phyloP scores from a whole-genome alignment of 176 grass and related monocot genomes.

The Juncus inflexus region DNA sequence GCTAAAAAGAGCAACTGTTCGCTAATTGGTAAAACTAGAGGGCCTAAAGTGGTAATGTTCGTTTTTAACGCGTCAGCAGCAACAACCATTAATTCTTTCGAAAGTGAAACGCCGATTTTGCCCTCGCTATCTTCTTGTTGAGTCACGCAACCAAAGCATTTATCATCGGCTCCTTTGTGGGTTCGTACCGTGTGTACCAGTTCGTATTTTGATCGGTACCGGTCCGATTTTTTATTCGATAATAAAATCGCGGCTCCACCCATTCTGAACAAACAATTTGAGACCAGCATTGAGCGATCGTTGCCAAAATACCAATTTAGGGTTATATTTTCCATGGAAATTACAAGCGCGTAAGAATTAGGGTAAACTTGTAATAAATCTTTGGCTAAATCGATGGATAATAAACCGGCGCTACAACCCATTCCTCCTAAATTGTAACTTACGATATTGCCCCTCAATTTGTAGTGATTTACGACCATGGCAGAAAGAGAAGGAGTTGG shows the following conservation, averaged over 20 bases:
- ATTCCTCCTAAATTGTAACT: slow-evolving; percentile 89
- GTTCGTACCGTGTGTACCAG: slow-evolving; percentile 73
- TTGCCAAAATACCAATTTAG: slow-evolving; percentile 96
- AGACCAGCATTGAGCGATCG: slow-evolving; percentile 78
- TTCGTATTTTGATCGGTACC: slow-evolving; percentile 63
- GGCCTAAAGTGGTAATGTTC: slow-evolving; percentile 89
- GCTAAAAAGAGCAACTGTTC: slow-evolving; percentile 72
- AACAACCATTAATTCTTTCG: slow-evolving; percentile 87
- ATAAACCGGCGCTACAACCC: slow-evolving; percentile 76
- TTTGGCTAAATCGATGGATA: slow-evolving; percentile 69
- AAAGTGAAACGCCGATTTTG: slow-evolving; percentile 64
- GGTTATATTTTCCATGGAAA: slow-evolving; percentile 95
- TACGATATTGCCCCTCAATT: slow-evolving; percentile 63
- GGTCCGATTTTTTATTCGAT: slow-evolving; percentile 50
- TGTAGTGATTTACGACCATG: slow-evolving; percentile 93
- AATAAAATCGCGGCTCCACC: slow-evolving; percentile 79
- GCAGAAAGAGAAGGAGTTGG: slow-evolving; percentile 83
- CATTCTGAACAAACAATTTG: slow-evolving; percentile 89
- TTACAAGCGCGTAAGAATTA: slow-evolving; percentile 62
- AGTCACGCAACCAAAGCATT: slow-evolving; percentile 67
- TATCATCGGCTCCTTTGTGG: slow-evolving; percentile 79
- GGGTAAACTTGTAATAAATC: slow-evolving; percentile 76
- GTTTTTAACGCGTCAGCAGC: slow-evolving; percentile 93
- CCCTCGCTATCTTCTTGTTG: slow-evolving; percentile 68
- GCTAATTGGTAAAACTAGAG: slow-evolving; percentile 64